Percentiles rank a stretch among this genome's conserved stretches.
phyloP scores from a whole-genome alignment of 805 yeast genomes.

The Metschnikowia corniflorae region DNA sequence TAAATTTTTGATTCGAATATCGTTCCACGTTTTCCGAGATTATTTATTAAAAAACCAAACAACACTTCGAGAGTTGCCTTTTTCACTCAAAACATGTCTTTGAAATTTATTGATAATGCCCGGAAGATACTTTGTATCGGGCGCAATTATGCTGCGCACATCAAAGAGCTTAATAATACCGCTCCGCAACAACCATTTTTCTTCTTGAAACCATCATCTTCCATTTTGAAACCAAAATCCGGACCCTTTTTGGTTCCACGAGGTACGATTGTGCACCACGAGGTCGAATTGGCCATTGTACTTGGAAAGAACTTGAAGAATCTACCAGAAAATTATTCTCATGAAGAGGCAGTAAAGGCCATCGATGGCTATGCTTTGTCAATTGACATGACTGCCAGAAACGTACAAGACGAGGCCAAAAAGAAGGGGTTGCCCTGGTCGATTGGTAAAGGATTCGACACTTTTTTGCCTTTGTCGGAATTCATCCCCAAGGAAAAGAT shows the following conservation, averaged over 20 bases:
- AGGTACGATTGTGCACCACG: constrained; percentile 83
- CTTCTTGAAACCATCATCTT: constrained; percentile 84
- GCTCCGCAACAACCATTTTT: constrained; percentile 86
- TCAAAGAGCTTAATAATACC: constrained; percentile 79
- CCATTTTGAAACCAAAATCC: constrained; percentile 53
- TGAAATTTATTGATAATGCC: constrained; percentile 55
- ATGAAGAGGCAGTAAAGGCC: constrained; percentile 67
- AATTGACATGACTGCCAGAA: constrained; percentile 91
- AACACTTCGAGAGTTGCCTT: no score
- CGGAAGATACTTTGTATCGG: constrained; percentile 92
- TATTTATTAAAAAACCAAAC: background rate
- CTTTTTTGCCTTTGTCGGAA: constrained; percentile 83
- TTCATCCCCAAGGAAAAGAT: constrained; percentile 65
- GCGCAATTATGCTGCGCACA: constrained; percentile 95
- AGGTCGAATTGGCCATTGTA: constrained; percentile 84
- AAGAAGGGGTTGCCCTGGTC: constrained; percentile 95
- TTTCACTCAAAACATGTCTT: no score
- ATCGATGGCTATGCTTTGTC: constrained; percentile 88
- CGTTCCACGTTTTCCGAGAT: background rate
- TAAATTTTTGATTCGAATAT: no score
- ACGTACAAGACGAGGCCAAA: constrained; percentile 93
- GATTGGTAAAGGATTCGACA: constrained; percentile 94
- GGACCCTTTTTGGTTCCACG: constrained; percentile 84
- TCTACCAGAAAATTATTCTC: constrained; percentile 54
- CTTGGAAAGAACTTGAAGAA: constrained; percentile 63